Evolutionary conservation across 352 stramenopile genomes (phyloP).

Genomic region (Pseudoperonospora humuli): DNA sequence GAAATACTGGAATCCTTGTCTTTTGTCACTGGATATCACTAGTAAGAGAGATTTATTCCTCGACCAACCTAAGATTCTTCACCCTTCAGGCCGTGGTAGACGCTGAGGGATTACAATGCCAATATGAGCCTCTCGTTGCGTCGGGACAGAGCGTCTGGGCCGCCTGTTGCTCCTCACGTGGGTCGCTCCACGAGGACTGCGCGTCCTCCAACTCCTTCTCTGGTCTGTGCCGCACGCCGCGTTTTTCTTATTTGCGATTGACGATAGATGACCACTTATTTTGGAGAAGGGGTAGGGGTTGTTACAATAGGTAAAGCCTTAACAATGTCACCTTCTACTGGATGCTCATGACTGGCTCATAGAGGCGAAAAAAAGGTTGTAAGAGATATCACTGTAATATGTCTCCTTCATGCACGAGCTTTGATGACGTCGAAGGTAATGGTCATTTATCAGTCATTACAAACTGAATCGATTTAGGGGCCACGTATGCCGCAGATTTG

Average conservation of each 20-base stretch:
- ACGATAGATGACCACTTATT: slow-evolving; percentile 25
- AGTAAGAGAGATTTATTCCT: slow-evolving; percentile 4
- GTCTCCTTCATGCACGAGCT: too few relatives aligned
- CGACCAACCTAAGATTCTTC: too few relatives aligned
- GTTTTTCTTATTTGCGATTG: slow-evolving; percentile 29
- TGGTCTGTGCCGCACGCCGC: slow-evolving; percentile 18
- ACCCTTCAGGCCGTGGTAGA: too few relatives aligned
- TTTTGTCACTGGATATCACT: slow-evolving; percentile 9
- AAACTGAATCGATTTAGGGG: neutral
- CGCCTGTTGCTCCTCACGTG: slow-evolving; percentile 11
- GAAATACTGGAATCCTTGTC: too few relatives aligned
- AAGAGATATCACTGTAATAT: too few relatives aligned
- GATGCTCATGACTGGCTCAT: neutral
- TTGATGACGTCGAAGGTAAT: too few relatives aligned
- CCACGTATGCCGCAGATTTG: slow-evolving; percentile 14
- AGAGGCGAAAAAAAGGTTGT: too few relatives aligned
- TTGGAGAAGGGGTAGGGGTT: neutral
- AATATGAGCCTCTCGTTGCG: slow-evolving; percentile 1
- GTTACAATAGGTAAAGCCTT: too few relatives aligned
- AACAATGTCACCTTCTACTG: too few relatives aligned
- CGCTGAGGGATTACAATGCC: slow-evolving; percentile 5
- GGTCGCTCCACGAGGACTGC: slow-evolving; percentile 16
- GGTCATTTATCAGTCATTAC: neutral
- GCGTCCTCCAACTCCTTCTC: slow-evolving; percentile 21
- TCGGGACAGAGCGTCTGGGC: neutral